Evolutionary conservation across 768 basidiomycete genomes (phyloP), one percentile per base, ranked within the genome.

Genomic region (Amanita polypyramis): DNA sequence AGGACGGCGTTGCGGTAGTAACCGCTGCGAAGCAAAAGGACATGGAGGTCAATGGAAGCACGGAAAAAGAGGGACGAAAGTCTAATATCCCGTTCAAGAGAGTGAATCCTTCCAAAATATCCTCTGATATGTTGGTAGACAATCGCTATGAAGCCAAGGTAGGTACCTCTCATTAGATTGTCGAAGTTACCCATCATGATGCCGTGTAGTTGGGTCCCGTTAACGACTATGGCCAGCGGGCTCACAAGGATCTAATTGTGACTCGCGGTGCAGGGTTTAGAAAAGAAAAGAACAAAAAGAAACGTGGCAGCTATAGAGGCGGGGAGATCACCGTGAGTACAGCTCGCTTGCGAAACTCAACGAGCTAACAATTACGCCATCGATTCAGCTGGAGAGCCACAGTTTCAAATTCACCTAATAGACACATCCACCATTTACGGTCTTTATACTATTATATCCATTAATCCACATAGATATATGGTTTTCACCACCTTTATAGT

Each of bases 251-350:
- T 64, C 69, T 99, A 52, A 85, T 95, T 53, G 87, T 93, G 21
- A 98, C 95, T 2, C 79, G 93, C 1, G 95, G 95, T 2, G 85
- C 88, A 41, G 91, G 91, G 2, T 99, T 99, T 73, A 77, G 92
- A 47, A 99, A 98, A 66, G 95, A 96, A 74, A 99, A 99, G 68
- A 97, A 96, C 70, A 99, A 98, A 79, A 98, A 98, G 70, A 99
- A 99, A 69, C 73, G 87, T 56, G 95, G 93, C 2, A 91, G 85
- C 52, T 97, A 97, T 65, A 77, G 79, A 38, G 93, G 95, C 10
- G 95, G 95, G 34, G 89, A 94, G 60, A 99, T 99, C 52, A 95
- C 93, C 41, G 91, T 94, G 54, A 62, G 77, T 64, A 51, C 38
- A 50, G 6, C 9, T 45, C 46, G 19, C 43, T 21, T 42, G 43